A percentile compares a stretch with the other conserved stretches of the same genome.
These are phyloP conservation scores for Hemerocallis citrina DNA, from an alignment of 106 monocot species.

Conservation along the genomic window DNA sequence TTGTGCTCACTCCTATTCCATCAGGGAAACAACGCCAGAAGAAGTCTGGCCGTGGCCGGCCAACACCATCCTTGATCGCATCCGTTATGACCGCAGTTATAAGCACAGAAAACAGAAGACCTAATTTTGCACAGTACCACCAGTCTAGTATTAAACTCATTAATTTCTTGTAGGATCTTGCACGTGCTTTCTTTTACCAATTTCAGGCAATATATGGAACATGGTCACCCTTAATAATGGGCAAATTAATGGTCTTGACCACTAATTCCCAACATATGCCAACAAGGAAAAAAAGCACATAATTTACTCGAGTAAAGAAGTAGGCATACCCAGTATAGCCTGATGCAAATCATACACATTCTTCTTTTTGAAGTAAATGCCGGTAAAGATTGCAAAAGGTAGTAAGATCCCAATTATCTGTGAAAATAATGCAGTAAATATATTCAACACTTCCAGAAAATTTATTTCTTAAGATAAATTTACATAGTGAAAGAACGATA, in stretches of 20 bases:
- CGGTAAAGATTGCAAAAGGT: constrained; percentile 44
- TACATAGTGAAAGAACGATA: constrained; percentile 22
- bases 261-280: too few relatives aligned
- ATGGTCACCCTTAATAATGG: too few relatives aligned
- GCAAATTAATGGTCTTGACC: too few relatives aligned
- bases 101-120: constrained; percentile 81
- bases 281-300: too few relatives aligned
- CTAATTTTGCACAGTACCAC: constrained; percentile 31
- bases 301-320: too few relatives aligned
- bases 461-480: background rate
- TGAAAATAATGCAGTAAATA: background rate
- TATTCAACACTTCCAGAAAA: background rate
- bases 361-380: constrained; percentile 66
- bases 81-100: constrained; percentile 88
- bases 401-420: constrained; percentile 59
- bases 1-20: constrained; percentile 35
- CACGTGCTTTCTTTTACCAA: too few relatives aligned
- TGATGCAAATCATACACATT: constrained; percentile 91
- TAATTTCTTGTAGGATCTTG: too few relatives aligned
- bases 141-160: background rate
- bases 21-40: constrained; percentile 93
- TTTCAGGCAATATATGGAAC: too few relatives aligned
- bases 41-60: constrained; percentile 87
- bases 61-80: constrained; percentile 92
- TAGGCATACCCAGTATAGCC: constrained; percentile 71